Conservation (phyloP, 495 filamentous ascomycete genomes). For the Zalerion maritima region DNA sequence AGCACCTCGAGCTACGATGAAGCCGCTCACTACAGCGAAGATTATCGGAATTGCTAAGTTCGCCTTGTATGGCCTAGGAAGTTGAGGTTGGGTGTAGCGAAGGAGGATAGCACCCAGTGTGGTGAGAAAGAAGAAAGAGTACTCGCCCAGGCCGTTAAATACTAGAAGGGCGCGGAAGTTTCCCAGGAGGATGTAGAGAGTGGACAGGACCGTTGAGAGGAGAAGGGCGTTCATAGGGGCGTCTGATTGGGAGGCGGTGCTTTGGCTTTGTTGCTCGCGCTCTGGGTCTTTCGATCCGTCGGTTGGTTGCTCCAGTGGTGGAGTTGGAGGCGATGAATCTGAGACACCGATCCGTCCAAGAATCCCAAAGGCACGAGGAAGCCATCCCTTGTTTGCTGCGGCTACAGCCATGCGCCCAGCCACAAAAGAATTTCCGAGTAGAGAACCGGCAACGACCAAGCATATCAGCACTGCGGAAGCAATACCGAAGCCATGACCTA, state of each 20-base stretch:
- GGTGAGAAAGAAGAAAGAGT: constrained; percentile 43
- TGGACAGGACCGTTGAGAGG: constrained; percentile 29
- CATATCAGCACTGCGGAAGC: constrained; percentile 34
- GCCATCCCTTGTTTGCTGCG: constrained; percentile 36
- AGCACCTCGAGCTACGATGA: constrained; percentile 38
- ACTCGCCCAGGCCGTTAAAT: constrained; percentile 42
- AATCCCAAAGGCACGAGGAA: constrained; percentile 28
- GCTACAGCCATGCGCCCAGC: constrained; percentile 41
- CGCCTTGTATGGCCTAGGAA: constrained; percentile 34
- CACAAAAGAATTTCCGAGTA: constrained; percentile 42
- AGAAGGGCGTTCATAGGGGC: constrained; percentile 37
- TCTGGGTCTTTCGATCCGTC: neutral
- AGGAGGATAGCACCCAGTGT: constrained; percentile 37
- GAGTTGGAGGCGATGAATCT: too few relatives aligned
- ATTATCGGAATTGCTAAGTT: constrained; percentile 27
- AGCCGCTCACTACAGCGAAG: constrained; percentile 37
- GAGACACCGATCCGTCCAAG: constrained; percentile 27
- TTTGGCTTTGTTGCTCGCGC: neutral
- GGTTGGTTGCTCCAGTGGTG: constrained; percentile 2
- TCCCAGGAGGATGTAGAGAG: constrained; percentile 39
- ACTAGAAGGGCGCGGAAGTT: constrained; percentile 41
- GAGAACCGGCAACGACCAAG: constrained; percentile 36
- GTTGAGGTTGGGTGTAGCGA: constrained; percentile 30
- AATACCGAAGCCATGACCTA: constrained; percentile 32
- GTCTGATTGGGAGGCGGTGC: constrained; percentile 14